phyloP scores from a whole-genome alignment of 1,284 basidiomycete species.

The Cryptococcus depauperatus region DNA sequence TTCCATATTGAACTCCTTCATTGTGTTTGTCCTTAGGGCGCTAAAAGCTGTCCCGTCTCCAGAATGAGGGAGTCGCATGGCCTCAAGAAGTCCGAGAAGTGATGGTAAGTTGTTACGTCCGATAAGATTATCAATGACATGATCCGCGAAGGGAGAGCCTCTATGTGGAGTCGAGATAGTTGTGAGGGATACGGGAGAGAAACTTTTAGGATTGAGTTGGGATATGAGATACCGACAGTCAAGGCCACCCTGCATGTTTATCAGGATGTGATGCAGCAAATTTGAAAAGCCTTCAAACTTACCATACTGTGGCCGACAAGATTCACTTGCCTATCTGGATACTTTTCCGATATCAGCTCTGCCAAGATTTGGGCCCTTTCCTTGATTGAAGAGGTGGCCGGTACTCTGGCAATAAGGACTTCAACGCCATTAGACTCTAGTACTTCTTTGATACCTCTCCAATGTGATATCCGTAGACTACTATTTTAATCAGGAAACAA shows the following conservation, averaged over 20 bases:
- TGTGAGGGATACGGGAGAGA: conserved; percentile 68
- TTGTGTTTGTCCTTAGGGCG: conserved; percentile 72
- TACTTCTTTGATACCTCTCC: conserved; percentile 88
- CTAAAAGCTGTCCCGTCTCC: conserved; percentile 87
- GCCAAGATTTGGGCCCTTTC: conserved; percentile 83
- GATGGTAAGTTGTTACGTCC: conserved; percentile 50
- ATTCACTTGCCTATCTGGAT: conserved; percentile 73
- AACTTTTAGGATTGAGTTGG: conserved; percentile 45
- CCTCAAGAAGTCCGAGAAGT: conserved; percentile 53
- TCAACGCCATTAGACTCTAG: conserved; percentile 80
- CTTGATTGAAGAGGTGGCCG: conserved; percentile 75
- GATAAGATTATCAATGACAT: conserved; percentile 72
- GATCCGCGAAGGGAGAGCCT: conserved; percentile 87
- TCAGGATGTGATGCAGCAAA: not conserved
- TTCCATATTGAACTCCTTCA: conserved; percentile 78
- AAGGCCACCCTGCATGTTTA: conserved; percentile 63
- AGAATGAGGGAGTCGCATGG: conserved; percentile 62
- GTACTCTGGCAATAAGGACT: conserved; percentile 83
- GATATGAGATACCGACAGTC: conserved; percentile 75
- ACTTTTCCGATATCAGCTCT: conserved; percentile 65
- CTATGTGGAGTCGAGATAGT: conserved; percentile 89
- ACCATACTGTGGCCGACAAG: conserved; percentile 93
- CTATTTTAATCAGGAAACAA: conserved; percentile 43
- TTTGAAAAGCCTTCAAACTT: conserved; percentile 19
- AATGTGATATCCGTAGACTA: conserved; percentile 78